Conservation (phyloP, 1,139 yeast genomes). For the Candida labiduridarum region DNA sequence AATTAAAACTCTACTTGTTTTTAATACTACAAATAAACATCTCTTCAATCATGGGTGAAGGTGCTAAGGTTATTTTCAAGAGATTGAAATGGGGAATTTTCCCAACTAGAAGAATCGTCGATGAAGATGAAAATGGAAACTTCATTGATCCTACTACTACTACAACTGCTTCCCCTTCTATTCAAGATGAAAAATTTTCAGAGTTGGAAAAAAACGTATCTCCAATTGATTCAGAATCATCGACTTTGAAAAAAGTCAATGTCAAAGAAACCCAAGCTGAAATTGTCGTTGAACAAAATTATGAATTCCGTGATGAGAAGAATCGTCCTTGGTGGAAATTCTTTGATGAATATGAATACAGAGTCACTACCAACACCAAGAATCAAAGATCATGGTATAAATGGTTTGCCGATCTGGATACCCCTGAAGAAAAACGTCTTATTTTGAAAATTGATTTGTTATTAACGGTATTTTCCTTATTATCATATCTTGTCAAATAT, state of each 20-base stretch:
- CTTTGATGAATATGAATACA: slow-evolving; percentile 64
- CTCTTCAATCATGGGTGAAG: background rate
- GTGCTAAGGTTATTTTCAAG: slow-evolving; percentile 4
- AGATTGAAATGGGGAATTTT: slow-evolving; percentile 50
- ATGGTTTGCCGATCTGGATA: slow-evolving; percentile 63
- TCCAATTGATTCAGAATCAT: background rate
- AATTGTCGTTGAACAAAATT: background rate
- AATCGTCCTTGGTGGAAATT: slow-evolving; percentile 64
- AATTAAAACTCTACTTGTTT: no score
- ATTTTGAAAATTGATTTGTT: slow-evolving; percentile 65
- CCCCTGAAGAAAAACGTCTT: slow-evolving; percentile 56
- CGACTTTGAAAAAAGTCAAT: background rate
- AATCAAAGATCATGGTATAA: slow-evolving; percentile 56
- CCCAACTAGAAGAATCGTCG: slow-evolving; percentile 49
- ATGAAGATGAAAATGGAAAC: slow-evolving; percentile 24
- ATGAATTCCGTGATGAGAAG: slow-evolving; percentile 63
- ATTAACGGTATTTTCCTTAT: slow-evolving; percentile 59
- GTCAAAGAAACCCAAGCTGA: background rate
- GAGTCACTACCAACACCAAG: slow-evolving; percentile 40
- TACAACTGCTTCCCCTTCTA: background rate
- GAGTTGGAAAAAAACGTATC: background rate
- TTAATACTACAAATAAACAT: no score
- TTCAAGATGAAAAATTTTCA: background rate
- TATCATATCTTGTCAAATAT: slow-evolving; percentile 73
- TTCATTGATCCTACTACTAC: slow-evolving; percentile 9